Percentiles rank a stretch among this genome's conserved stretches.
Conservation (phyloP, 495 filamentous ascomycete species). For the Parathielavia appendiculata region DNA sequence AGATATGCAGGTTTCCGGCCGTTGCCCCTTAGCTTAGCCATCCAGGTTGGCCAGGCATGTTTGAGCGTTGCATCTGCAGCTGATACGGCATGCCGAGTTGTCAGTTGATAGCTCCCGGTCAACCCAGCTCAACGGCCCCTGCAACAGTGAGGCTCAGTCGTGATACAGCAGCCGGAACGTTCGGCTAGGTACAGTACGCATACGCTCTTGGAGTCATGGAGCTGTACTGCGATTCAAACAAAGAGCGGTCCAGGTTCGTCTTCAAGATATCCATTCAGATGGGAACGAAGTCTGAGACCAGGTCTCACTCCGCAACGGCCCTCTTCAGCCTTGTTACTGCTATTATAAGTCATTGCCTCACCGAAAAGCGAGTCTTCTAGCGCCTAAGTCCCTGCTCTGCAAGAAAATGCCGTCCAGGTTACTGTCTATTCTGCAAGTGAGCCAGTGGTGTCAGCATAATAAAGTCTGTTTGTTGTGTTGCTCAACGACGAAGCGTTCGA, state of each 20-base stretch:
- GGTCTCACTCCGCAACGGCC: not conserved
- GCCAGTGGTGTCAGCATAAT: too few relatives aligned
- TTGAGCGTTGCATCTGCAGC: not conserved
- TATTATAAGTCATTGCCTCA: not conserved
- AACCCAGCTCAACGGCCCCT: not conserved
- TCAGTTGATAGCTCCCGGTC: not conserved
- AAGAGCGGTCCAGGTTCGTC: not conserved
- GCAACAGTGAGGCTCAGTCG: not conserved
- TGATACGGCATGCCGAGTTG: not conserved
- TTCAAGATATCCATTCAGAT: not conserved
- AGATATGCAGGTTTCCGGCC: conserved; percentile 1
- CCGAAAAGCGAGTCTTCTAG: too few relatives aligned
- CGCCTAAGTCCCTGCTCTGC: not conserved
- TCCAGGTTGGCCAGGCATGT: too few relatives aligned
- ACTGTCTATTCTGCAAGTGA: too few relatives aligned
- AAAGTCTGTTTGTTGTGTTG: too few relatives aligned
- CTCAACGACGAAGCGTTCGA: too few relatives aligned
- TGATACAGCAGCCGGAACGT: not conserved
- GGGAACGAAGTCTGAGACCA: not conserved
- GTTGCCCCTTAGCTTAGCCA: not conserved
- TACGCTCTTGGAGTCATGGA: not conserved
- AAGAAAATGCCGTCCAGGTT: not conserved
- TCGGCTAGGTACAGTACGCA: not conserved
- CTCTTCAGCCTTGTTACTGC: not conserved
- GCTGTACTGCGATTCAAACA: not conserved